Conservation (phyloP, 2,329 filamentous ascomycete genomes). For the Colletotrichum graminicola region DNA sequence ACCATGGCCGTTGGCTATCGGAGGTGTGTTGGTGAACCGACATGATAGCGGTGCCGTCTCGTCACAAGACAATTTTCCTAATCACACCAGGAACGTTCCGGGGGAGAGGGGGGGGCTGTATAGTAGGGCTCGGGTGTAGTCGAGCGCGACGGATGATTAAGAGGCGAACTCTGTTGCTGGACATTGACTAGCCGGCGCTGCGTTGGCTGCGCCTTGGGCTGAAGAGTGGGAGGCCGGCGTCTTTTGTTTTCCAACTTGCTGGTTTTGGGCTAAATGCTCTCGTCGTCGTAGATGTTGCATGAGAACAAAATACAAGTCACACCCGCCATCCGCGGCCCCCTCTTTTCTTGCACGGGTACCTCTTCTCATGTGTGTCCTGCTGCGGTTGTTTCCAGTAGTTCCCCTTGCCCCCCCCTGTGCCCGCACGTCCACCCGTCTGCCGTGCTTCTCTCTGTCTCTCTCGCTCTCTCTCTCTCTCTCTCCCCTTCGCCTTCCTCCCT, state of each 20-base stretch:
- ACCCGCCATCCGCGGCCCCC: neutral
- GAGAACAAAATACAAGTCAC: neutral
- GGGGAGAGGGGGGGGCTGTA: neutral
- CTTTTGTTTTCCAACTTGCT: neutral
- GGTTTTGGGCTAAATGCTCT: neutral
- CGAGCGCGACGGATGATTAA: neutral
- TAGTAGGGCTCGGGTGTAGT: neutral
- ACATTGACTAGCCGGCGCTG: neutral
- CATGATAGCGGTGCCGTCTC: neutral
- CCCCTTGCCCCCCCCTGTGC: too few relatives aligned
- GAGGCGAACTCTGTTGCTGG: neutral
- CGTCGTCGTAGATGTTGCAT: neutral
- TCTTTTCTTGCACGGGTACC: neutral
- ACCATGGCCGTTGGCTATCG: constrained; percentile 20
- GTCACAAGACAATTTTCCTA: neutral
- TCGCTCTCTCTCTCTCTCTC: neutral
- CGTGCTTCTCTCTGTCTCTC: neutral
- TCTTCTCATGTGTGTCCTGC: neutral
- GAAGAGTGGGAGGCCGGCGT: neutral
- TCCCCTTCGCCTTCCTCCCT: too few relatives aligned
- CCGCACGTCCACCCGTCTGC: neutral
- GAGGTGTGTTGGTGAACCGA: constrained; percentile 3
- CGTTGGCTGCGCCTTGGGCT: neutral
- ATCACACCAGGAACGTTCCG: neutral
- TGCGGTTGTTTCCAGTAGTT: neutral